Conservation (phyloP, 352 stramenopile species). For the Phytophthora multivora region DNA sequence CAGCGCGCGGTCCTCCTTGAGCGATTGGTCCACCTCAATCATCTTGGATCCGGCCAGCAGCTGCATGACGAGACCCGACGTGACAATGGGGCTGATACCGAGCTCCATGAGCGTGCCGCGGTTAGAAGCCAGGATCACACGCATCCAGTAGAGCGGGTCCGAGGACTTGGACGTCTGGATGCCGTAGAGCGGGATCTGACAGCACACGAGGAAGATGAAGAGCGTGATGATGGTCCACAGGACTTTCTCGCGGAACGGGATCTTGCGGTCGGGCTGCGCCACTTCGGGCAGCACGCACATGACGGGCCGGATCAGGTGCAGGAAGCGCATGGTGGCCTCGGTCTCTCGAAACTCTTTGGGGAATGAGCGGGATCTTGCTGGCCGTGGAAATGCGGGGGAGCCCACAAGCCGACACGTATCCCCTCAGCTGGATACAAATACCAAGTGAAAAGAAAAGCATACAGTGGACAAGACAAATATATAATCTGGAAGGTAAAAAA, state of each 20-base stretch:
- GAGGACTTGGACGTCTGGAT: conserved; percentile 98
- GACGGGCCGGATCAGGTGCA: conserved; percentile 98
- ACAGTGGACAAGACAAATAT: conserved; percentile 6
- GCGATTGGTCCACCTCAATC: conserved; percentile 99
- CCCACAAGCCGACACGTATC: conserved; percentile 33
- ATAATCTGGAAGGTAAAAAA: background rate
- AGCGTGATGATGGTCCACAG: conserved; percentile 99
- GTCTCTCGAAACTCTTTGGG: conserved; percentile 37
- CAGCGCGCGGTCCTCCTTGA: conserved; percentile 98
- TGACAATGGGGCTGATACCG: conserved; percentile 99
- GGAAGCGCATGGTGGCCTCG: conserved; percentile 90
- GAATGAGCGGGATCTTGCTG: conserved; percentile 37
- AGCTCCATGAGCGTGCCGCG: conserved; percentile 98
- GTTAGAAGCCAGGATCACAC: conserved; percentile 99
- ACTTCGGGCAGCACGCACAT: conserved; percentile 99
- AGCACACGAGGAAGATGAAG: conserved; percentile 99
- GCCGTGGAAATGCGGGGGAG: background rate
- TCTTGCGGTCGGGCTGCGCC: conserved; percentile 96
- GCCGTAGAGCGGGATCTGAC: conserved; percentile 99
- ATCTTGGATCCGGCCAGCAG: conserved; percentile 97
- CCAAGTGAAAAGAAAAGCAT: conserved; percentile 17
- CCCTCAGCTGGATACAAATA: conserved; percentile 3
- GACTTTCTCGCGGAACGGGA: conserved; percentile 99
- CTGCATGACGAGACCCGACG: conserved; percentile 99
- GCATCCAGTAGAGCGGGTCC: conserved; percentile 99